Evolutionary conservation across 2,329 filamentous ascomycete genomes (phyloP).

Genomic region (Colletotrichum ledebouriae): DNA sequence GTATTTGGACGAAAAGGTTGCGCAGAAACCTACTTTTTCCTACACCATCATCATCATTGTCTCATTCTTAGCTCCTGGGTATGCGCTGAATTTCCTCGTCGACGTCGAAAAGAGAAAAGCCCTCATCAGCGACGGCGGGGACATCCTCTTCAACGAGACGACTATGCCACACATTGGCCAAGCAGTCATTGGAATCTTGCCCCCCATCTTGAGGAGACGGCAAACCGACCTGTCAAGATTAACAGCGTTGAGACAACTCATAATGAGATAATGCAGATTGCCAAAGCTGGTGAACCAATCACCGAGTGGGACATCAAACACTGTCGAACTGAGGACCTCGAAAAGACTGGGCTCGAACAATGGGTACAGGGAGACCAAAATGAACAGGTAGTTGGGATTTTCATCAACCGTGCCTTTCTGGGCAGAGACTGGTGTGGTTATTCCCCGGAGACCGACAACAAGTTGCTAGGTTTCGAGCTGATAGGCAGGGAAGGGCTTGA

Average conservation of each 20-base stretch:
- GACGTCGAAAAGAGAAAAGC: constrained; percentile 46
- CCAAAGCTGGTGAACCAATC: constrained; percentile 41
- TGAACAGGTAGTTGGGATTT: constrained; percentile 32
- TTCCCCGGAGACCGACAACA: constrained; percentile 25
- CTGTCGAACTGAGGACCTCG: constrained; percentile 23
- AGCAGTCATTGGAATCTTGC: constrained; percentile 61
- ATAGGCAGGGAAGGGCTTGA: constrained; percentile 28
- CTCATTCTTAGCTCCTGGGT: constrained; percentile 53
- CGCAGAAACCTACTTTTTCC: constrained; percentile 43
- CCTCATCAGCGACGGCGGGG: constrained; percentile 64
- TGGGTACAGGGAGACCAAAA: constrained; percentile 26
- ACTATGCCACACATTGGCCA: constrained; percentile 62
- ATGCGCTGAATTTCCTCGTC: constrained; percentile 29
- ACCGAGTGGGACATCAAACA: constrained; percentile 25
- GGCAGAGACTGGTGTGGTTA: constrained; percentile 27
- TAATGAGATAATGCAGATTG: constrained; percentile 59
- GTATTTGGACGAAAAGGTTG: constrained; percentile 35
- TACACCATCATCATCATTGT: constrained; percentile 58
- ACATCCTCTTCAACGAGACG: constrained; percentile 59
- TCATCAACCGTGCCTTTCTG: constrained; percentile 31
- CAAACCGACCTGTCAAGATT: constrained; percentile 67
- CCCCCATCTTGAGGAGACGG: constrained; percentile 59
- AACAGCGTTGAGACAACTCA: constrained; percentile 65
- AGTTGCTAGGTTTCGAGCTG: constrained; percentile 22
- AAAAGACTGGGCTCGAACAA: constrained; percentile 23